Evolutionary conservation across 768 basidiomycete species (phyloP).

Genomic region (Serendipita sp.): DNA sequence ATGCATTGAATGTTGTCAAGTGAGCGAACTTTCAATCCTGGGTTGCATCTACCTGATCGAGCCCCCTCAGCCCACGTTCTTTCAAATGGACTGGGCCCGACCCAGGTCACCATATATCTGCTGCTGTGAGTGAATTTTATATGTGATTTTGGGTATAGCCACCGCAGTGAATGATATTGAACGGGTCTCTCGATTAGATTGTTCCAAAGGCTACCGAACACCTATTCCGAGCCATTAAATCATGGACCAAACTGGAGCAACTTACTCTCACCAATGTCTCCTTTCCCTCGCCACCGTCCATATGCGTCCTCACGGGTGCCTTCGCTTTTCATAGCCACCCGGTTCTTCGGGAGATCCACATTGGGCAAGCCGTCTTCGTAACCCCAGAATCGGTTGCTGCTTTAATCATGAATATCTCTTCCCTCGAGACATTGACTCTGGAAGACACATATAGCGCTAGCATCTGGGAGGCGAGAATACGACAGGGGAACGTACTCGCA

Average conservation of each 20-base stretch:
- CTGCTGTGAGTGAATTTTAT: slow-evolving; percentile 28
- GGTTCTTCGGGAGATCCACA: slow-evolving; percentile 20
- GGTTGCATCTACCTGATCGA: background rate
- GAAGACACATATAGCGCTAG: slow-evolving; percentile 36
- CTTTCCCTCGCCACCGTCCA: slow-evolving; percentile 21
- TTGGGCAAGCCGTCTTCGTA: slow-evolving; percentile 37
- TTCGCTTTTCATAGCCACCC: slow-evolving; percentile 1
- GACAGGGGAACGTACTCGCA: slow-evolving; percentile 32
- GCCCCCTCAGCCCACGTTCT: slow-evolving; percentile 24
- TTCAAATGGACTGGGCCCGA: slow-evolving; percentile 48
- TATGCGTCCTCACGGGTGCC: slow-evolving; percentile 17
- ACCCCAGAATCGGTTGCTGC: slow-evolving; percentile 25
- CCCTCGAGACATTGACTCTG: slow-evolving; percentile 16
- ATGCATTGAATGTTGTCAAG: slow-evolving; percentile 23
- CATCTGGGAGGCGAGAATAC: slow-evolving; percentile 42
- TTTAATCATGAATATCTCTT: slow-evolving; percentile 20
- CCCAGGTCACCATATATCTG: slow-evolving; percentile 45
- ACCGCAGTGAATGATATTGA: background rate
- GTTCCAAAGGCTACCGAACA: slow-evolving; percentile 25
- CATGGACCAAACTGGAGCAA: slow-evolving; percentile 30
- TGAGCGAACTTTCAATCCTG: slow-evolving; percentile 16
- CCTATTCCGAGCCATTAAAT: slow-evolving; percentile 26
- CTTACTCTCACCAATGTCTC: slow-evolving; percentile 34
- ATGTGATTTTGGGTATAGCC: background rate
- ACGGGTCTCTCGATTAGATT: slow-evolving; percentile 21